phyloP scores from a whole-genome alignment of 1,284 basidiomycete genomes.

The Naganishia liquefaciens region DNA sequence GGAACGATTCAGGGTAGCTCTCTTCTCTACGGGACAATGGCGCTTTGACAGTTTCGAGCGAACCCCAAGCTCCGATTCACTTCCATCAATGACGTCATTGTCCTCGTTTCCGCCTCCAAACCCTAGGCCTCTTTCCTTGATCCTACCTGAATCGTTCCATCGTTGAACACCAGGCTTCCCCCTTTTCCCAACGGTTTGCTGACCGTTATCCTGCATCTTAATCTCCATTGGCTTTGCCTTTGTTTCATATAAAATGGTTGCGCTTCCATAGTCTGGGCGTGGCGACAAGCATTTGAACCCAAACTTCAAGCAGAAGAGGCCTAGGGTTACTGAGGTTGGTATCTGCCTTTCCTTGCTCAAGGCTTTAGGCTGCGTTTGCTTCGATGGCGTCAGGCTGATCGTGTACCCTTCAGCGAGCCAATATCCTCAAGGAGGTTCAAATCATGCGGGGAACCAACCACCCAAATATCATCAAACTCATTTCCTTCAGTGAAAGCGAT shows the following conservation, averaged over 20 bases:
- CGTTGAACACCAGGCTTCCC: conserved; percentile 32
- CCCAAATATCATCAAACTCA: conserved; percentile 82
- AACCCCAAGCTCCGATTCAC: not conserved
- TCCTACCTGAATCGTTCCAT: conserved; percentile 28
- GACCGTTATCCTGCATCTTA: conserved; percentile 22
- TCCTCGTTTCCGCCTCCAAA: conserved; percentile 26
- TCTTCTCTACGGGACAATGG: conserved; percentile 45
- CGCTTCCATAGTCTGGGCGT: conserved; percentile 42
- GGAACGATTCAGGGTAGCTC: conserved; percentile 41
- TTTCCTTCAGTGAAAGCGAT: conserved; percentile 83
- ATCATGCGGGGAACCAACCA: conserved; percentile 97
- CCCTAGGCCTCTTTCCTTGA: conserved; percentile 27
- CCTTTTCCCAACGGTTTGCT: conserved; percentile 13
- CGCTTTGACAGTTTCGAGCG: conserved; percentile 45
- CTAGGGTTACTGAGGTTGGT: conserved; percentile 90
- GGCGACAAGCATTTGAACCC: conserved; percentile 88
- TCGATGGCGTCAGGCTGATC: conserved; percentile 10
- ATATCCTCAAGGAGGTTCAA: conserved; percentile 99
- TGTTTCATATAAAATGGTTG: not conserved
- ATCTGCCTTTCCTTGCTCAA: conserved; percentile 6
- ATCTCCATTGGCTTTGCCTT: conserved; percentile 4
- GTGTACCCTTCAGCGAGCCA: conserved; percentile 72
- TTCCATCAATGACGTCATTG: conserved; percentile 5
- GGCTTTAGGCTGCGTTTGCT: not conserved
- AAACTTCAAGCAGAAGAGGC: conserved; percentile 81